Evolutionary conservation across 768 basidiomycete genomes (phyloP).

Genomic region (Lentinus brumalis): DNA sequence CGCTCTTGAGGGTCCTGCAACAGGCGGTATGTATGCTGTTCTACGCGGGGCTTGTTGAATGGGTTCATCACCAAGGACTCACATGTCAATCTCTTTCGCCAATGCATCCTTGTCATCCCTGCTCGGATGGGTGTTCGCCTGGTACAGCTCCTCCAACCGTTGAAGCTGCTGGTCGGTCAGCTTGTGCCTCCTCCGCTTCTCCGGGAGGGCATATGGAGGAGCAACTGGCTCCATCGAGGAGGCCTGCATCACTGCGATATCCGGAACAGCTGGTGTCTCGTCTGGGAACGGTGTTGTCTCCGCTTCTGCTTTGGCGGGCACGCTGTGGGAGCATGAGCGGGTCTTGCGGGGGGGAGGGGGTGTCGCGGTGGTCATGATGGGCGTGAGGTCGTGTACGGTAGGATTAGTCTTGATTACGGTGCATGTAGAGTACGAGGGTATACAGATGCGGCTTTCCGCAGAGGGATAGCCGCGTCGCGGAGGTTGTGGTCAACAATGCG

Average conservation of each 20-base stretch:
- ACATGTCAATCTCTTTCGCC: constrained; percentile 29
- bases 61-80: neutral
- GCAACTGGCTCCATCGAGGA: constrained; percentile 9
- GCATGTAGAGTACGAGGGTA: neutral
- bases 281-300: neutral
- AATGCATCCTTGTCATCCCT: constrained; percentile 27
- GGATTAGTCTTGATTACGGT: neutral
- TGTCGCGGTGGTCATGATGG: too few species aligned
- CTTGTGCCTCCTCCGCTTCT: constrained; percentile 40
- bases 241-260: constrained; percentile 3
- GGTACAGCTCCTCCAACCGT: constrained; percentile 29
- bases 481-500: neutral
- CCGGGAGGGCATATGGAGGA: neutral
- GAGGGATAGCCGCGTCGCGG: neutral
- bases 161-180: constrained; percentile 35
- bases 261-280: neutral
- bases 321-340: constrained; percentile 9
- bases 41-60: neutral
- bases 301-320: neutral
- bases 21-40: neutral
- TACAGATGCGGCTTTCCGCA: neutral
- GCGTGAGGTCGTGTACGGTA: too few species aligned
- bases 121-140: constrained; percentile 26
- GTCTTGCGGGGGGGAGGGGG: constrained; percentile 3
- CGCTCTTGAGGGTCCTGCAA: constrained; percentile 31